Base-by-base conservation (phyloP, 371 early-diverging fungal species). In the Batkoa obscura region DNA sequence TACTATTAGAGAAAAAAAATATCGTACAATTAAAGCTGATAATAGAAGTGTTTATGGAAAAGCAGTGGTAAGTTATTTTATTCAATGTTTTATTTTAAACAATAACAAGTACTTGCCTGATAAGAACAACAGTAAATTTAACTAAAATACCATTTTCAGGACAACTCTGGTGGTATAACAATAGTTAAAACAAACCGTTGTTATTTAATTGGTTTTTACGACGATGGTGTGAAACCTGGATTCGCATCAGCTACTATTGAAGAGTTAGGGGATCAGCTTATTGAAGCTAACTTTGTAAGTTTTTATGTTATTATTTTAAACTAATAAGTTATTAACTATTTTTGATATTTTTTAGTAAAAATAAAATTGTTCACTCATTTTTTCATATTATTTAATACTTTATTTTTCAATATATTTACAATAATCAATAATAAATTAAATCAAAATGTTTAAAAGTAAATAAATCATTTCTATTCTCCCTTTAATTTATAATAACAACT, bases 21-120 rank as follows among this genome's bases (percentile, higher is more conserved):
- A 53, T 23, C n/a, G 35, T n/a, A 53, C 53, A 3, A 53, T 53
- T 12, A 53, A 53, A 38, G 35, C 38, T 34, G 53, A 53, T n/a
- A 9, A 17, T 23, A 5, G 53, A 38, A 37, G 37, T 39, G 15
- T 53, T 38, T 53, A 53, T 38, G 53, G 53, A 4, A 53, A 53
- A 35, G 2, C 13, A 5, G 34, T n/a, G 13, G 53, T 53, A 53
- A 53, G 37, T 32, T 15, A 35, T 50, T n/a, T 50, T 50, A n/a
- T 30, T 30, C 32, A 42, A n/a, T 10, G n/a, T 10, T 42, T n/a
- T n/a, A 42, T 42, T 10, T 42, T 42, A 10, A 10, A 42, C 10
- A 42, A 42, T 10, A 42, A 10, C n/a, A 10, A 42, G n/a, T n/a
- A n/a, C n/a, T n/a, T n/a, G n/a, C n/a, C n/a, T n/a, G n/a, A n/a